Conservation (phyloP, 805 yeast species). For the Phaffomyces antillensis region DNA sequence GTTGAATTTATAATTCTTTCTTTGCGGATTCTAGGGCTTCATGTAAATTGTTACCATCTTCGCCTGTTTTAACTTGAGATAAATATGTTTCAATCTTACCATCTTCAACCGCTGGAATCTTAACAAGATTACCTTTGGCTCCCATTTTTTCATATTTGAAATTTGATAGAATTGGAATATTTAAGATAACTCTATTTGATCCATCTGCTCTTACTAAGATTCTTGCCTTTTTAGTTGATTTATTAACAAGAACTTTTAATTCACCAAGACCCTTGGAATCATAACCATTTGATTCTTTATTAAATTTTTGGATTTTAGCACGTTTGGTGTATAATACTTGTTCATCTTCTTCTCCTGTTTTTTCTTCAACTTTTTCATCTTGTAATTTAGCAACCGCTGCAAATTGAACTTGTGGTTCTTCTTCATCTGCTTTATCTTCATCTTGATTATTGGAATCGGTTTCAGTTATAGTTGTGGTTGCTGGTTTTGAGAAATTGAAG, state of each 20-base stretch:
- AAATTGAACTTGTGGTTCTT: slow-evolving; percentile 43
- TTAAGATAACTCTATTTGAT: slow-evolving; percentile 69
- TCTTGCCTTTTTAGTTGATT: slow-evolving; percentile 54
- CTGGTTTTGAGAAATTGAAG: slow-evolving; percentile 16
- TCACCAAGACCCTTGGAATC: slow-evolving; percentile 74
- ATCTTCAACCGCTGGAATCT: slow-evolving; percentile 54
- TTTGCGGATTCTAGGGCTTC: slow-evolving; percentile 21
- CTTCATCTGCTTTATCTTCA: slow-evolving; percentile 33
- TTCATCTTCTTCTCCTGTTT: slow-evolving; percentile 87
- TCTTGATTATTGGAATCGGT: background rate
- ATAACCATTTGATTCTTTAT: slow-evolving; percentile 46
- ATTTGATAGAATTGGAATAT: slow-evolving; percentile 50
- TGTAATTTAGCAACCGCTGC: slow-evolving; percentile 35
- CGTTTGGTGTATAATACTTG: slow-evolving; percentile 53
- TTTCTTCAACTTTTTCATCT: slow-evolving; percentile 41
- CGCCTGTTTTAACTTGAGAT: slow-evolving; percentile 69
- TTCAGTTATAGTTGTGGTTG: slow-evolving; percentile 13
- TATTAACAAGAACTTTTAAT: slow-evolving; percentile 60
- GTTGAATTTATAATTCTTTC: background rate
- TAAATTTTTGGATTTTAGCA: slow-evolving; percentile 61
- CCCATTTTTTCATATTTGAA: slow-evolving; percentile 57
- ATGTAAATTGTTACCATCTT: slow-evolving; percentile 52
- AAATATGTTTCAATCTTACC: slow-evolving; percentile 62
- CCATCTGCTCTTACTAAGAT: slow-evolving; percentile 85
- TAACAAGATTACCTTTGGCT: slow-evolving; percentile 51